Evolutionary conservation across 208 protist genomes (phyloP).

Genomic region (Giardia duodenalis): DNA sequence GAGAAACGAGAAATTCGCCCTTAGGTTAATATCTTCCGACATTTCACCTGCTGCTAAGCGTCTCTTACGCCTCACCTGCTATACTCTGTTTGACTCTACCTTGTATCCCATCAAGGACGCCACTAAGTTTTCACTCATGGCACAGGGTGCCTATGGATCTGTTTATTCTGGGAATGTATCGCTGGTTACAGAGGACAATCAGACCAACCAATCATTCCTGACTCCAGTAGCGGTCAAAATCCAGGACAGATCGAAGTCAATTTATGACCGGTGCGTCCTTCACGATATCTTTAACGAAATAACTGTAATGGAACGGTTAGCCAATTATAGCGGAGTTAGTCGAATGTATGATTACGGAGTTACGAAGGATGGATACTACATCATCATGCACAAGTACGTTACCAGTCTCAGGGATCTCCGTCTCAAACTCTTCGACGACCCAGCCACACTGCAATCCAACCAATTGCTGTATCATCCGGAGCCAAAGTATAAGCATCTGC

Average conservation of each 20-base stretch:
- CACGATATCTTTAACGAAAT: constrained; percentile 58
- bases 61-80: constrained; percentile 49
- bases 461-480: constrained; percentile 50
- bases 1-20: constrained; percentile 9
- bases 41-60: constrained; percentile 37
- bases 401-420: constrained; percentile 51
- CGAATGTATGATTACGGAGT: constrained; percentile 59
- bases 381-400: constrained; percentile 57
- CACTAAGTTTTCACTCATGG: constrained; percentile 38
- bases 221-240: constrained; percentile 18
- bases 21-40: neutral
- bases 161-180: constrained; percentile 42
- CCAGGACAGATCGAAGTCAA: constrained; percentile 19
- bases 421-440: constrained; percentile 26
- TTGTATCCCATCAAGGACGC: constrained; percentile 34
- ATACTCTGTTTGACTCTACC: constrained; percentile 36
- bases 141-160: constrained; percentile 49
- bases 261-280: constrained; percentile 52
- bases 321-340: constrained; percentile 47
- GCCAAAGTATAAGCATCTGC: constrained; percentile 46
- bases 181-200: neutral
- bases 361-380: constrained; percentile 55
- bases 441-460: constrained; percentile 34
- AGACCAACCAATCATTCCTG: neutral
- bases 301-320: constrained; percentile 52